phyloP scores from a whole-genome alignment of 495 filamentous ascomycete genomes.

The Hypoxylon cercidicola region DNA sequence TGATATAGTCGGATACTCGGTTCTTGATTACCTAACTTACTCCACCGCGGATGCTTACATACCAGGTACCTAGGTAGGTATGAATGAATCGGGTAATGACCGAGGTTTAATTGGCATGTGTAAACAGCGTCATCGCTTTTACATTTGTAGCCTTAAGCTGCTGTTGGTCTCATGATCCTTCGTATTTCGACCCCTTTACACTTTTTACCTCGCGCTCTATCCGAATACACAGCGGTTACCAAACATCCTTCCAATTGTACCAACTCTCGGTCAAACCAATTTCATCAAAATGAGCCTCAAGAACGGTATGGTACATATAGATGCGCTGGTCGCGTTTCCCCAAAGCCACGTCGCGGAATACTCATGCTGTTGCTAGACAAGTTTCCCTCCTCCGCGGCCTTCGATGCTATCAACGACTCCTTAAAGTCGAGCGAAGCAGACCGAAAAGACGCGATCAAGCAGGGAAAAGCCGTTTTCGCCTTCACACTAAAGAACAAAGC shows the following conservation, averaged over 20 bases:
- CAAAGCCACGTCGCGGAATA: neutral
- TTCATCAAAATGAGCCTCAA: constrained; percentile 79
- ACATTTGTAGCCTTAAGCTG: constrained; percentile 19
- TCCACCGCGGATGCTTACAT: neutral
- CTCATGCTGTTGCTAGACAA: constrained; percentile 63
- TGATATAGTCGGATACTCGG: constrained; percentile 1
- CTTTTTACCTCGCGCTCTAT: constrained; percentile 8
- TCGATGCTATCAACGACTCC: constrained; percentile 84
- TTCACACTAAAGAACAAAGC: constrained; percentile 91
- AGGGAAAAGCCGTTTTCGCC: constrained; percentile 86
- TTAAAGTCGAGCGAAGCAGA: constrained; percentile 75
- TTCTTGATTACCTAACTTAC: constrained; percentile 18
- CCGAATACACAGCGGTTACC: constrained; percentile 14
- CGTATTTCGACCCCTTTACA: constrained; percentile 11
- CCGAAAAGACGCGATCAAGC: constrained; percentile 87
- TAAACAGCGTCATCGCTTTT: constrained; percentile 39
- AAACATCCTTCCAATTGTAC: neutral
- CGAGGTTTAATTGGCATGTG: constrained; percentile 49
- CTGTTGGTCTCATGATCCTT: constrained; percentile 23
- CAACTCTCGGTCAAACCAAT: constrained; percentile 21
- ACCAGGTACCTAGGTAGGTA: constrained; percentile 20
- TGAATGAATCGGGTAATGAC: constrained; percentile 38
- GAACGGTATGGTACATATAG: constrained; percentile 65
- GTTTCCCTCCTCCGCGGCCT: constrained; percentile 91
- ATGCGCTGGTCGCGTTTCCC: constrained; percentile 10